These are phyloP conservation scores for Adenanthera pavonina DNA, from an alignment of 306 rosid genomes.

Conservation along the genomic window DNA sequence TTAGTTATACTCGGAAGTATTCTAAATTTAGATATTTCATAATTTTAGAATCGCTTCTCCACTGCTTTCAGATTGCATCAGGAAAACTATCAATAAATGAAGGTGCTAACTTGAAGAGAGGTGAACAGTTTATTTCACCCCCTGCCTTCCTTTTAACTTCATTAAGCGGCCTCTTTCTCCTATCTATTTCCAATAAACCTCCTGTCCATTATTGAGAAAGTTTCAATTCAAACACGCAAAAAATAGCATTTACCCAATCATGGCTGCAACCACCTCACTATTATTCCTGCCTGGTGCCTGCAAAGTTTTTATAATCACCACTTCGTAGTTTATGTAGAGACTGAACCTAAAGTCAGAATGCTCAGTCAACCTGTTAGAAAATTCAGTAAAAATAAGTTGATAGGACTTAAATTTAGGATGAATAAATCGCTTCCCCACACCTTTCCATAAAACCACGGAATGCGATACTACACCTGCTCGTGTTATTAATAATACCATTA, in stretches of 20 bases:
- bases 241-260: background rate
- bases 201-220: background rate
- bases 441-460: background rate
- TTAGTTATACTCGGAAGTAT: background rate
- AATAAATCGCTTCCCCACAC: too few species aligned
- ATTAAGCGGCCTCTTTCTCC: background rate
- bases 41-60: background rate
- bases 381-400: background rate
- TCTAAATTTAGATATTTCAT: background rate
- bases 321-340: too few species aligned
- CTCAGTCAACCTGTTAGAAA: background rate
- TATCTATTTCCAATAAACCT: background rate
- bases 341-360: background rate
- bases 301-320: too few species aligned
- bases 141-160: background rate
- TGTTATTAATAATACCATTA: too few species aligned
- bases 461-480: background rate
- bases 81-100: background rate
- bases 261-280: background rate
- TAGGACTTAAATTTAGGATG: too few species aligned
- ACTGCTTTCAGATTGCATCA: background rate
- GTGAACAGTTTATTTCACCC: too few species aligned
- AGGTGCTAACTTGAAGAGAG: background rate
- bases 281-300: too few species aligned
- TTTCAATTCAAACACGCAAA: too few species aligned